Conservation (phyloP, 768 basidiomycete genomes). For the Basidioascus undulatus region DNA sequence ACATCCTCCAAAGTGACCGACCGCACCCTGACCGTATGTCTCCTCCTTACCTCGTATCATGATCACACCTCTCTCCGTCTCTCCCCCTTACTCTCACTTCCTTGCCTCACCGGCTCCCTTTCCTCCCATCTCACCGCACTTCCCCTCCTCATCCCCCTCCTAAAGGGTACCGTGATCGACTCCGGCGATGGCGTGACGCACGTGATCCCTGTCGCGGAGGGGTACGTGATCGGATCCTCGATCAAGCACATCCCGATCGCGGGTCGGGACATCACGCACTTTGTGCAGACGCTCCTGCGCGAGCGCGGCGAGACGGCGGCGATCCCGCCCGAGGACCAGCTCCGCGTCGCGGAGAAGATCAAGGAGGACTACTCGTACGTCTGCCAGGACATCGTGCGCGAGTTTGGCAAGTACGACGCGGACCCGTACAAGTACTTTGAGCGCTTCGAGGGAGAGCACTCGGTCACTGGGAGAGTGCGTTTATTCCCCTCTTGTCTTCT, state of each 20-base stretch:
- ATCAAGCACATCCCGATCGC: constrained; percentile 99
- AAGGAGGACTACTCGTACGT: constrained; percentile 98
- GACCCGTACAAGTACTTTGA: constrained; percentile 91
- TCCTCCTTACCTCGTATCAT: too few species aligned
- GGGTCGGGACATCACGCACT: constrained; percentile 87
- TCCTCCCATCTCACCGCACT: too few species aligned
- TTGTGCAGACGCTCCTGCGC: constrained; percentile 82
- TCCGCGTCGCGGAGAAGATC: constrained; percentile 71
- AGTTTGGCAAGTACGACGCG: constrained; percentile 92
- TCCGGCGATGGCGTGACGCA: constrained; percentile 99
- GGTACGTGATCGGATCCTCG: constrained; percentile 93
- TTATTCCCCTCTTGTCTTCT: too few species aligned
- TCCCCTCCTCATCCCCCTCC: too few species aligned
- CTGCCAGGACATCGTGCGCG: constrained; percentile 95
- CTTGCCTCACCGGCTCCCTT: too few species aligned
- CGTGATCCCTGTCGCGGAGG: constrained; percentile 68
- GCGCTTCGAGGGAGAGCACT: constrained; percentile 77
- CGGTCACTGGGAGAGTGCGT: constrained; percentile 67
- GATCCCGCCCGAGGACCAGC: constrained; percentile 89
- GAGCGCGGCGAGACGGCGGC: constrained; percentile 74
- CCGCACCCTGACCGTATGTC: constrained; percentile 71
- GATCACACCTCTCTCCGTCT: too few species aligned
- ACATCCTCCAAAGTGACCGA: constrained; percentile 68
- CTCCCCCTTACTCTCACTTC: too few species aligned
- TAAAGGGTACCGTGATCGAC: constrained; percentile 93